Conservation (phyloP, 495 filamentous ascomycete genomes). For the Penicillium paradoxum region DNA sequence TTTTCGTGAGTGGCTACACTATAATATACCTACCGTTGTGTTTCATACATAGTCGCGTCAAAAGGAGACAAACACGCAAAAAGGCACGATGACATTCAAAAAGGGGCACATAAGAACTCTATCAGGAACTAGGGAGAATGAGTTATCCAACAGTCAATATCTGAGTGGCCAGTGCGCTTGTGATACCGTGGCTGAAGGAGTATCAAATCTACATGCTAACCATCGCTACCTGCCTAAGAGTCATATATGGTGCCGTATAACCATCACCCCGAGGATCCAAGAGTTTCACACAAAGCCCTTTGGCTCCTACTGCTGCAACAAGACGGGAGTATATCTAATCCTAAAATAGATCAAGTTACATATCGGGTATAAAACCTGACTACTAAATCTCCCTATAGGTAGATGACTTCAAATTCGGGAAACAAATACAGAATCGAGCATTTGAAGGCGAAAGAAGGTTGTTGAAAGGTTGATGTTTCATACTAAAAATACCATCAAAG, state of each 20-base stretch:
- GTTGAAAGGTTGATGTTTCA: not conserved
- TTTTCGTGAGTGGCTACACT: not conserved
- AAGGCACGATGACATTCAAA: no score
- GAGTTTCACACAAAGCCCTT: not conserved
- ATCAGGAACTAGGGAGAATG: not conserved
- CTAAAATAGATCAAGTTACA: not conserved
- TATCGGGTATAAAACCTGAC: not conserved
- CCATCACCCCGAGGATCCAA: no score
- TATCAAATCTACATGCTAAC: not conserved
- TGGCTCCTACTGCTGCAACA: not conserved
- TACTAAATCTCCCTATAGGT: not conserved
- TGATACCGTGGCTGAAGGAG: slow-evolving; percentile 1
- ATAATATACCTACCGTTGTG: not conserved
- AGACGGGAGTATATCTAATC: not conserved
- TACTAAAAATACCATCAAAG: not conserved
- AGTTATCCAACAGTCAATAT: not conserved
- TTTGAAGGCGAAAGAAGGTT: not conserved
- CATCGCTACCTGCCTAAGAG: not conserved
- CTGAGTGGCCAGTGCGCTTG: not conserved
- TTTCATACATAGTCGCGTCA: not conserved
- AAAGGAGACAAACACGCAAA: not conserved
- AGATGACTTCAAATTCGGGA: not conserved
- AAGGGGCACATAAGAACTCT: not conserved
- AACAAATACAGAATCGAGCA: not conserved
- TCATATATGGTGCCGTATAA: not conserved